Percentiles rank a stretch among this genome's conserved stretches.
These are phyloP conservation scores for Xanthoconium purpureum DNA, from an alignment of 768 basidiomycete genomes.

Conservation along the genomic window DNA sequence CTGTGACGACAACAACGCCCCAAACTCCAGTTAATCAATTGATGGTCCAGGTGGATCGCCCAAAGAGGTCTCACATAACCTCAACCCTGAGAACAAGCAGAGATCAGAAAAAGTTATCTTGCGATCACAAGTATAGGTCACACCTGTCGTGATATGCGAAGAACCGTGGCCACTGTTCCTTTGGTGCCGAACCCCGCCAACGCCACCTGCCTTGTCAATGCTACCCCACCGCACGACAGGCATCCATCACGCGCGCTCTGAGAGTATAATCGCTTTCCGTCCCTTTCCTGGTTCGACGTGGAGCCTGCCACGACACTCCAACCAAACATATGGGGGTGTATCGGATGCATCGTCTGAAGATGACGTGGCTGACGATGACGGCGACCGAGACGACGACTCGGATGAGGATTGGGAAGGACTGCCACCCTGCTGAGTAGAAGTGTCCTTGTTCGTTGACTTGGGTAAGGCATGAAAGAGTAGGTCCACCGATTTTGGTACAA, in stretches of 20 bases:
- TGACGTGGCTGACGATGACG: background rate
- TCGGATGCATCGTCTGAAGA: constrained; percentile 1
- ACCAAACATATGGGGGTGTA: constrained; percentile 67
- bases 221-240: constrained; percentile 59
- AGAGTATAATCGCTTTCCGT: constrained; percentile 90
- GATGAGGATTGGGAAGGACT: constrained; percentile 2
- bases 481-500: constrained; percentile 60
- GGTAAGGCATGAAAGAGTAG: constrained; percentile 81
- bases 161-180: background rate
- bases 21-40: constrained; percentile 40
- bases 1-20: constrained; percentile 47
- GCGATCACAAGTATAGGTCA: background rate
- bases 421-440: constrained; percentile 1
- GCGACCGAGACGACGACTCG: background rate
- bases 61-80: background rate
- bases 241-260: constrained; percentile 71
- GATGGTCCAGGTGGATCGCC: background rate
- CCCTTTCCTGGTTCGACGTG: constrained; percentile 94
- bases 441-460: constrained; percentile 34
- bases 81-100: constrained; percentile 6
- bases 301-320: constrained; percentile 85
- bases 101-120: background rate
- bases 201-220: constrained; percentile 48
- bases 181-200: background rate
- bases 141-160: constrained; percentile 23